Percentiles rank a stretch among this genome's conserved stretches.
These are phyloP conservation scores for Aspergillus haitiensis DNA, from an alignment of 495 filamentous ascomycete species.

Conservation along the genomic window DNA sequence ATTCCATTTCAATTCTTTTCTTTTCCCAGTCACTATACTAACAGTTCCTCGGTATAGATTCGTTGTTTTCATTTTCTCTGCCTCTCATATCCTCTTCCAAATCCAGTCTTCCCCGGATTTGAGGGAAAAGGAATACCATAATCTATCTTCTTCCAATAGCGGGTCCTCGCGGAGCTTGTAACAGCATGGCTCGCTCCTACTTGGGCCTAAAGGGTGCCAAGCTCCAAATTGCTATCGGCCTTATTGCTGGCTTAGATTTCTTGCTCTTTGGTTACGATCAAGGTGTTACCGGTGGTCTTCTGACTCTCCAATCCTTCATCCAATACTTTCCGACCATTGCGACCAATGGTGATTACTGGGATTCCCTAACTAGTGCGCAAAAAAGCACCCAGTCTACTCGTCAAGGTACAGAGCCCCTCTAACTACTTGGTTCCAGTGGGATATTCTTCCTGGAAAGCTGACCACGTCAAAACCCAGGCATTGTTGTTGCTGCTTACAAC, in stretches of 20 bases:
- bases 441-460: neutral
- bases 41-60: neutral
- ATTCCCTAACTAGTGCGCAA: slow-evolving; percentile 26
- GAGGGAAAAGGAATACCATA: neutral
- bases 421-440: neutral
- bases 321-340: slow-evolving; percentile 59
- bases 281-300: slow-evolving; percentile 61
- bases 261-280: slow-evolving; percentile 60
- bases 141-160: slow-evolving; percentile 10
- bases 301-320: slow-evolving; percentile 55
- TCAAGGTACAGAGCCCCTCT: slow-evolving; percentile 43
- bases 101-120: neutral
- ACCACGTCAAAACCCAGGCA: slow-evolving; percentile 32
- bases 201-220: slow-evolving; percentile 65
- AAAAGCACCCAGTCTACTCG: slow-evolving; percentile 51
- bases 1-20: neutral
- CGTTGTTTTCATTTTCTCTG: neutral
- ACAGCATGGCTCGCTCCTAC: slow-evolving; percentile 42
- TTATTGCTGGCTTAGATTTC: slow-evolving; percentile 72
- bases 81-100: too few relatives aligned
- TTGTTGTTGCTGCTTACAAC: slow-evolving; percentile 65
- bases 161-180: slow-evolving; percentile 3
- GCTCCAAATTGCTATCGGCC: slow-evolving; percentile 66
- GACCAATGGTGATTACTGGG: slow-evolving; percentile 33
- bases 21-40: neutral